Evolutionary conservation across 805 yeast genomes (phyloP), one percentile per base, ranked within the genome.

Genomic region (Blastobotrys chiropterorum): DNA sequence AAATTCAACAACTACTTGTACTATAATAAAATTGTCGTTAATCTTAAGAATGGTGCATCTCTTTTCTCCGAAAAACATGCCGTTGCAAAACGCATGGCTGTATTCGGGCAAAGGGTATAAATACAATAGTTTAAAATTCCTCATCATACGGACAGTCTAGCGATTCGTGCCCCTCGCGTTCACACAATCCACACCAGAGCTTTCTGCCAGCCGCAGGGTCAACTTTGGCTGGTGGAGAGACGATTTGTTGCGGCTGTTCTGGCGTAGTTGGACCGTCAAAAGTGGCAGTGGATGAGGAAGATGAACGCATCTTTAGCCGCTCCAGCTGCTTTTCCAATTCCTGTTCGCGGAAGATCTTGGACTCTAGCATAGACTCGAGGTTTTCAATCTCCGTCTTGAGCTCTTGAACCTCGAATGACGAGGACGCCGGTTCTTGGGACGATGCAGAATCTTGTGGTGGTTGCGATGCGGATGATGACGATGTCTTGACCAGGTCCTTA

Each of bases 141-240:
- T 79, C 78, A 58, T 84, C 95, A 64, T 80, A 89, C 0, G 97
- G 97, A 68, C 99, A 92, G 51, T 89, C 89, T 30, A 83, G 73
- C 57, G 94, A 85, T 46, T 82, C 83, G 64, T 92, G 99, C 0
- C 98, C 99, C 44, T 80, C 82, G 50, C 88, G 73, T 66, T 92
- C 98, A 70, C 99, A 92, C 49, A 89, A 72, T 0, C 95, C 96
- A 70, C 99, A 92, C 96, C 97, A 92, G 56, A 80, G 75, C 22
- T 71, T 71, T 44, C 90, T 75, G 1, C 96, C 96, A 1, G 80
- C 81, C 0, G 90, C 74, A 0, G 90, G 85, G 64, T 88, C 94
- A 13, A 68, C 62, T 17, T 68, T 66, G 1, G 59, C 64, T 2
- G 71, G 69, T 6, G 38, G 15, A 2, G n/a, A 11, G 7, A n/a